Conservation (phyloP, 805 yeast species). For the Suhomyces sp. region DNA sequence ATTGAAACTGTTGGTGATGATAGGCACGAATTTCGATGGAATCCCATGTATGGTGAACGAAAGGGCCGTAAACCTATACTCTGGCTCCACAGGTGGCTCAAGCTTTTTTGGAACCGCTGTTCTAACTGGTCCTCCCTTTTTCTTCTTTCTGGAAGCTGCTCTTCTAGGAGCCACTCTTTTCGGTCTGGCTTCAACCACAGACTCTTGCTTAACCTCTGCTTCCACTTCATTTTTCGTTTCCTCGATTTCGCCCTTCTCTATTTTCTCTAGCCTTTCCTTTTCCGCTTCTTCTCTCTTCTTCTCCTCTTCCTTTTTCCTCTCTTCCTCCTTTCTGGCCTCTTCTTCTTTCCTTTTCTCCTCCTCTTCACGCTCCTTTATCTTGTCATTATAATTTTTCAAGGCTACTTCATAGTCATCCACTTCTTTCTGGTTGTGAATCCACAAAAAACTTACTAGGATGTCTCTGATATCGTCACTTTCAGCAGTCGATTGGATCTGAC, state of each 20-base stretch:
- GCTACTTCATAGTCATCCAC: conserved; percentile 43
- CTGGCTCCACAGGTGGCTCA: conserved; percentile 42
- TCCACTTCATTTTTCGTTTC: conserved; percentile 2
- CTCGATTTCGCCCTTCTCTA: conserved; percentile 7
- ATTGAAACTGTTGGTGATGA: conserved; percentile 63
- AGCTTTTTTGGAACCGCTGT: conserved; percentile 18
- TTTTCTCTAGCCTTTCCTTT: conserved; percentile 12
- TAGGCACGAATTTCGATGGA: conserved; percentile 61
- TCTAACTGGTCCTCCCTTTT: conserved; percentile 10
- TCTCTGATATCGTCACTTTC: conserved; percentile 29
- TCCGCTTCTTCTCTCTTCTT: conserved; percentile 21
- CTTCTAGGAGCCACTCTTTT: conserved; percentile 9
- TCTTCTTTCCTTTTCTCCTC: conserved; percentile 20
- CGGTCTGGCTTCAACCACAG: background rate
- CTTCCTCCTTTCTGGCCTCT: conserved; percentile 23
- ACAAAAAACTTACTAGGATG: conserved; percentile 45
- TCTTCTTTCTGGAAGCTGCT: conserved; percentile 6
- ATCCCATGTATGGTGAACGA: conserved; percentile 65
- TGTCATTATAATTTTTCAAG: conserved; percentile 27
- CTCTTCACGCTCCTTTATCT: conserved; percentile 24
- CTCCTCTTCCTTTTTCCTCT: conserved; percentile 15
- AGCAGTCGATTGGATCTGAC: background rate
- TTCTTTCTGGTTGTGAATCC: conserved; percentile 51
- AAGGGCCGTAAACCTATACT: conserved; percentile 52
- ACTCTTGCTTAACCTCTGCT: background rate